Conservation (phyloP, 768 basidiomycete genomes). For the Baorangia bicolor region DNA sequence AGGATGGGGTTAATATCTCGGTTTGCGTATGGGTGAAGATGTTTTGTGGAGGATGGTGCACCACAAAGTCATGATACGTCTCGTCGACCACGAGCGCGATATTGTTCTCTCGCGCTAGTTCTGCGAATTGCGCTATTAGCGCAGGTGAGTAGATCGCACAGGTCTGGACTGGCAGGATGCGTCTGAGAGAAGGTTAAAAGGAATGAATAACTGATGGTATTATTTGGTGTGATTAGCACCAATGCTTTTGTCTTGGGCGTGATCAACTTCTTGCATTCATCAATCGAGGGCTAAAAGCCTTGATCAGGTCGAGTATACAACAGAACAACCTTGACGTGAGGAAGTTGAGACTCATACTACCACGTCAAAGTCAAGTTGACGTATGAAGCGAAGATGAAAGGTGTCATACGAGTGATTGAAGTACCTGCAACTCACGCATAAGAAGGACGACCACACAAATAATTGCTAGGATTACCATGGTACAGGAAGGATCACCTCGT, state of each 20-base stretch:
- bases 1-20: slow-evolving; percentile 1
- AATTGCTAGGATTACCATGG: slow-evolving; percentile 51
- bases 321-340: slow-evolving; percentile 57
- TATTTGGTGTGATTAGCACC: slow-evolving; percentile 74
- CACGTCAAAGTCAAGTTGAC: not conserved
- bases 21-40: slow-evolving; percentile 43
- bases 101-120: slow-evolving; percentile 50
- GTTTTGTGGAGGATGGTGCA: slow-evolving; percentile 50
- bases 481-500: slow-evolving; percentile 69
- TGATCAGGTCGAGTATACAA: slow-evolving; percentile 49
- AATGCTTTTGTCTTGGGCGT: slow-evolving; percentile 65
- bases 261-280: slow-evolving; percentile 50
- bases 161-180: slow-evolving; percentile 40
- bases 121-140: slow-evolving; percentile 57
- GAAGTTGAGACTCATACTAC: slow-evolving; percentile 68
- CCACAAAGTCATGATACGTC: slow-evolving; percentile 81
- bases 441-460: not conserved
- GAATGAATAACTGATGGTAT: slow-evolving; percentile 47
- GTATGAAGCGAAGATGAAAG: not conserved
- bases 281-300: slow-evolving; percentile 60
- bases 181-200: not conserved
- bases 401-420: slow-evolving; percentile 57
- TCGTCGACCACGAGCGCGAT: slow-evolving; percentile 82
- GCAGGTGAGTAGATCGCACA: slow-evolving; percentile 64
- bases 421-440: slow-evolving; percentile 43